phyloP scores from a whole-genome alignment of 2,329 filamentous ascomycete species.

The Verticillium alfalfae region DNA sequence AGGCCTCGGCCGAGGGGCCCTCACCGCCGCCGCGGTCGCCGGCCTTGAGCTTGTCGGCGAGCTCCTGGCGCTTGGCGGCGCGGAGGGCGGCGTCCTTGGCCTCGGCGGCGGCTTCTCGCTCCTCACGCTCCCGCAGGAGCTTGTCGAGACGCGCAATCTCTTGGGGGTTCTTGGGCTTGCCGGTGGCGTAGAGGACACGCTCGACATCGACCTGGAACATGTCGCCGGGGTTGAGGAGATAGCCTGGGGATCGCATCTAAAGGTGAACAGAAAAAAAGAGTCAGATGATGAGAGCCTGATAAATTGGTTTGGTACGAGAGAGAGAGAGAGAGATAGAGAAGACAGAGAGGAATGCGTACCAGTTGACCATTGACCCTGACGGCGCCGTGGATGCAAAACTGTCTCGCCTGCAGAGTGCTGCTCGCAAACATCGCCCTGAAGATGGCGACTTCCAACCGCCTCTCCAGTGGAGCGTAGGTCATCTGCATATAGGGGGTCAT shows the following conservation, averaged over 20 bases:
- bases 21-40: background rate
- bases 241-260: constrained; percentile 87
- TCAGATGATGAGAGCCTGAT: background rate
- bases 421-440: constrained; percentile 93
- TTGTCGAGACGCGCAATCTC: constrained; percentile 3
- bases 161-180: constrained; percentile 55
- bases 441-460: constrained; percentile 88
- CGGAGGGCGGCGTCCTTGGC: constrained; percentile 21
- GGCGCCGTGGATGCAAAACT: constrained; percentile 87
- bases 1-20: background rate
- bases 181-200: constrained; percentile 82
- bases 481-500: constrained; percentile 92
- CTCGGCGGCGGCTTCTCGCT: constrained; percentile 19
- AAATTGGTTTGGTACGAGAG: background rate
- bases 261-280: background rate
- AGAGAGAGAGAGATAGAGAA: too few relatives aligned
- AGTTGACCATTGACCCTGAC: constrained; percentile 97
- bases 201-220: constrained; percentile 96
- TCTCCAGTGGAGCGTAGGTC: constrained; percentile 86
- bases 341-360: constrained; percentile 40
- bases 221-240: constrained; percentile 92
- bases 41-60: constrained; percentile 1
- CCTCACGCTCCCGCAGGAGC: constrained; percentile 16
- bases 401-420: constrained; percentile 85
- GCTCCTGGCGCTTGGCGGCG: background rate